phyloP scores from a whole-genome alignment of 2,329 filamentous ascomycete species.

The Rhinocladiella similis region DNA sequence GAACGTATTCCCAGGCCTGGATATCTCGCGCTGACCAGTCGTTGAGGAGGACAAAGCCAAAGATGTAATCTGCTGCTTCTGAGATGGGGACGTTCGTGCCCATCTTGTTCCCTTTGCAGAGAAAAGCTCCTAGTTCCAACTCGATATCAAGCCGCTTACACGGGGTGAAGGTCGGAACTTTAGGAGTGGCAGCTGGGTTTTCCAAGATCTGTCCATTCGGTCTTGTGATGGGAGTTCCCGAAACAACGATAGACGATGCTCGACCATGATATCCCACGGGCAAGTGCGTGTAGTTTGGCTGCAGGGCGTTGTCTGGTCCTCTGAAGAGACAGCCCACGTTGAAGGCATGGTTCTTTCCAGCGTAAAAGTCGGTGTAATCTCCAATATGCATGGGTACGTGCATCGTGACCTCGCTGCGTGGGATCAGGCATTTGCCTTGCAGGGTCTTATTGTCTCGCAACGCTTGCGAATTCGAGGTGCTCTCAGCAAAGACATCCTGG shows the following conservation, averaged over 20 bases:
- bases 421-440: slow-evolving; percentile 60
- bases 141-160: slow-evolving; percentile 74
- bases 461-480: slow-evolving; percentile 60
- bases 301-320: slow-evolving; percentile 69
- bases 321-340: slow-evolving; percentile 68
- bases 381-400: slow-evolving; percentile 77
- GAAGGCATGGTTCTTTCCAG: slow-evolving; percentile 75
- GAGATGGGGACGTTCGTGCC: slow-evolving; percentile 64
- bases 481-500: slow-evolving; percentile 63
- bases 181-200: slow-evolving; percentile 62
- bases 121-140: slow-evolving; percentile 75
- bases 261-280: slow-evolving; percentile 82
- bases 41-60: slow-evolving; percentile 80
- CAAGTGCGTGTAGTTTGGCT: slow-evolving; percentile 78
- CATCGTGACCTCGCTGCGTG: slow-evolving; percentile 59
- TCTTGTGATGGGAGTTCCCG: slow-evolving; percentile 64
- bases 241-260: slow-evolving; percentile 54
- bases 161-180: slow-evolving; percentile 63
- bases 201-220: slow-evolving; percentile 73
- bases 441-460: slow-evolving; percentile 63
- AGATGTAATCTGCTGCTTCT: slow-evolving; percentile 69
- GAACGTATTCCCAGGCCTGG: slow-evolving; percentile 81
- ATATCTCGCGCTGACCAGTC: slow-evolving; percentile 86
- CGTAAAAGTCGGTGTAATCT: slow-evolving; percentile 86
- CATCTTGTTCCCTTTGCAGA: slow-evolving; percentile 64